Conservation (phyloP, 2,329 filamentous ascomycete species). For the Botrytis medusae region DNA sequence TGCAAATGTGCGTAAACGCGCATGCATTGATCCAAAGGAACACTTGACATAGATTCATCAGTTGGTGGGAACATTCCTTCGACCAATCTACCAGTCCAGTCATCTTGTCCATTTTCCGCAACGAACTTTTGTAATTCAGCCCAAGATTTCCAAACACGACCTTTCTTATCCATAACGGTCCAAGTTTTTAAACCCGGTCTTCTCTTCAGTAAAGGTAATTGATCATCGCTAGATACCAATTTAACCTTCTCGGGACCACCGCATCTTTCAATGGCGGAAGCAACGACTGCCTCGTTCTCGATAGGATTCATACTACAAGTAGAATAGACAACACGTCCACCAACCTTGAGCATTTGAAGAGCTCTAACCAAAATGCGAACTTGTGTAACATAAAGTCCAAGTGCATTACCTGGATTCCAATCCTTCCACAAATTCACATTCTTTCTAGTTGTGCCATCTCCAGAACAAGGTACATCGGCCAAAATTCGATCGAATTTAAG, state of each 20-base stretch:
- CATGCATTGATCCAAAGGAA: conserved; percentile 88
- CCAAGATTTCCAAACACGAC: conserved; percentile 78
- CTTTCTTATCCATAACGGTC: conserved; percentile 88
- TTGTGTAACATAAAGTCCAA: conserved; percentile 86
- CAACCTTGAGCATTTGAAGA: conserved; percentile 92
- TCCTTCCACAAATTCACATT: conserved; percentile 94
- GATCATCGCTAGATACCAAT: conserved; percentile 78
- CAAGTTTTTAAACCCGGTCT: conserved; percentile 75
- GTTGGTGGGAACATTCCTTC: conserved; percentile 80
- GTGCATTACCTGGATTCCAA: conserved; percentile 83
- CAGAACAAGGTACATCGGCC: conserved; percentile 94
- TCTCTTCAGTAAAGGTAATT: conserved; percentile 75
- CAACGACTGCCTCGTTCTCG: conserved; percentile 92
- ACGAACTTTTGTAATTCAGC: conserved; percentile 73
- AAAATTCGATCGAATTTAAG: conserved; percentile 96
- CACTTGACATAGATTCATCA: conserved; percentile 53
- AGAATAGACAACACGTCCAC: conserved; percentile 93
- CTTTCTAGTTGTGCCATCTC: conserved; percentile 91
- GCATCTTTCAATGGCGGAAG: conserved; percentile 84
- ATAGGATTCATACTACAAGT: conserved; percentile 99
- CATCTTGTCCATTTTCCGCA: conserved; percentile 57
- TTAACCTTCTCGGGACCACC: conserved; percentile 79
- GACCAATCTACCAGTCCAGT: conserved; percentile 65
- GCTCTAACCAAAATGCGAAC: conserved; percentile 86
- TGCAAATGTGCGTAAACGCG: conserved; percentile 93